Base-by-base conservation (phyloP, 2,329 filamentous ascomycete species). In the Plectosphaerella sp. region DNA sequence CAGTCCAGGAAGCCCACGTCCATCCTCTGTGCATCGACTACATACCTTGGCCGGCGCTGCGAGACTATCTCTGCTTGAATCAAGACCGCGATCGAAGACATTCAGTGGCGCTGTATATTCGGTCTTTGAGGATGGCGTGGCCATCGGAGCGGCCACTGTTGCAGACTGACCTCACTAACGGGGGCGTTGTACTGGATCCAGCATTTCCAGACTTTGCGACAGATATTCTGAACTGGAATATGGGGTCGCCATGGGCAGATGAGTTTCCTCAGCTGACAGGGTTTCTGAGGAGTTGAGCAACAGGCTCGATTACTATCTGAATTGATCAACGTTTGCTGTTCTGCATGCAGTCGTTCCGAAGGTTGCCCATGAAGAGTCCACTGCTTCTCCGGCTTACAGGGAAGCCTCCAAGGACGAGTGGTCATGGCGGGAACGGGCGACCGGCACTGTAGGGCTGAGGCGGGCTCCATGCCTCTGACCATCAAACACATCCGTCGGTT, bases 21-120 rank as follows among this genome's bases (percentile, higher is more conserved):
- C 60, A 62, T 47, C 59, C 59, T 15, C 51, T 62, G 35, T 59
- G 57, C 51, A 58, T 62, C 7, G 60, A 62, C 36, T 62, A 58
- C 48, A 59, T 62, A 35, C 59, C 59, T 4, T 62, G 60, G 60
- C 60, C 59, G n/a, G 55, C 54, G 12, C 52, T 62, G 15, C 57
- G 60, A 18, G 56, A 62, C 36, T 61, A 52, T 48, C 51, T 62
- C 6, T 62, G 59, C 14, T 54, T 53, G 8, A 55, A 59, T 47
- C 57, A 56, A 33, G 51, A 56, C 22, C 45, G 53, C 16, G 54
- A 61, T 47, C 54, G 54, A 1, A 51, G 59, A 5, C 60, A 62
- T 39, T 60, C 59, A 0, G 58, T 59, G 16, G 60, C 59, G 33
- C 54, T 62, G 22, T 61, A 62, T 33, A 55, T 62, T 0, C 54